Conservation (phyloP, 1,139 yeast genomes). For the Sugiyamaella castrensis region DNA sequence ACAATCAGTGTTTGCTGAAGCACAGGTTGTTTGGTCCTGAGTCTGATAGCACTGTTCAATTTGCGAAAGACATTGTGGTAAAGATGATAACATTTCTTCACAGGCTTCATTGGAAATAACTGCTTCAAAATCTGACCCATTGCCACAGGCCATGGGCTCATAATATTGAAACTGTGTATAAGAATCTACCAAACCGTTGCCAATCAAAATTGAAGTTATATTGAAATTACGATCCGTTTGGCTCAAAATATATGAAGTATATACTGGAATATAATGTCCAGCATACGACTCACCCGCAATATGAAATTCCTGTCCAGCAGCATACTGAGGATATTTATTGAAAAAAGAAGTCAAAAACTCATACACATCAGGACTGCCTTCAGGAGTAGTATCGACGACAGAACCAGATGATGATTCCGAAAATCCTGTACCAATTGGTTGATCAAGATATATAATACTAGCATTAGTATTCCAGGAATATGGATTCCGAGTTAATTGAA, state of each 20-base stretch:
- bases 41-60: constrained; percentile 3
- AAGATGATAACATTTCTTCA: neutral
- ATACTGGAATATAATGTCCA: constrained; percentile 93
- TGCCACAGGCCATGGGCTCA: constrained; percentile 82
- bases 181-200: constrained; percentile 81
- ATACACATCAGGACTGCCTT: constrained; percentile 91
- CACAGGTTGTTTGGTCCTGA: neutral
- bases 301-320: constrained; percentile 66
- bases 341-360: constrained; percentile 88
- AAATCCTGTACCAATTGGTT: constrained; percentile 75
- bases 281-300: constrained; percentile 98
- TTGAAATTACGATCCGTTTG: constrained; percentile 76
- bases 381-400: constrained; percentile 43
- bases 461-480: constrained; percentile 71
- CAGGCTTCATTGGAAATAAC: neutral
- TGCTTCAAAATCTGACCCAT: constrained; percentile 54
- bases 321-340: constrained; percentile 84
- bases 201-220: constrained; percentile 77
- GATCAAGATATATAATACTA: constrained; percentile 64
- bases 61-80: constrained; percentile 1
- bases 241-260: constrained; percentile 79
- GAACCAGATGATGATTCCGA: constrained; percentile 64
- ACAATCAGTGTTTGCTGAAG: constrained; percentile 4
- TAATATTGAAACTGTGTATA: constrained; percentile 64
- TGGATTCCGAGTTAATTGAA: constrained; percentile 42